These are phyloP conservation scores for Cerioporus squamosus DNA, from an alignment of 1,284 basidiomycete genomes.

Conservation along the genomic window DNA sequence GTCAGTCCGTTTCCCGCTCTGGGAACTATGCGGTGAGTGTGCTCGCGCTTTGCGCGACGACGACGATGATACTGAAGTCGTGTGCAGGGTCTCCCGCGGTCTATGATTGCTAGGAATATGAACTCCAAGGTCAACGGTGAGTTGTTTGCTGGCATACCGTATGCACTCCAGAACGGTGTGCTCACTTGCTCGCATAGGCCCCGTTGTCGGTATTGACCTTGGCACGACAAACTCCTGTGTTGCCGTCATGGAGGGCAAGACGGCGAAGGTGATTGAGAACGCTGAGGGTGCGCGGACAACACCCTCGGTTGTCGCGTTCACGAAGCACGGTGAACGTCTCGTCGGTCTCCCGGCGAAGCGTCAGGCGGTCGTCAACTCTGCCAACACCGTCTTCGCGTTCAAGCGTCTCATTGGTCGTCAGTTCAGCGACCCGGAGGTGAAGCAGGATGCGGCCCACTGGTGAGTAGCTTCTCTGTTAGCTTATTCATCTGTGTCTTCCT, in stretches of 20 bases:
- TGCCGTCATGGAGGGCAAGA: slow-evolving; percentile 89
- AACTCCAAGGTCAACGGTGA: slow-evolving; percentile 81
- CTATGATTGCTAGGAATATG: slow-evolving; percentile 79
- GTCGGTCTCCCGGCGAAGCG: slow-evolving; percentile 97
- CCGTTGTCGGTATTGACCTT: slow-evolving; percentile 85
- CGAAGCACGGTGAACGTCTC: slow-evolving; percentile 83
- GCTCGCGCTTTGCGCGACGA: background rate
- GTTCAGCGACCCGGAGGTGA: slow-evolving; percentile 92
- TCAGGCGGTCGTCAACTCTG: slow-evolving; percentile 96
- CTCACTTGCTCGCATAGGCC: slow-evolving; percentile 29
- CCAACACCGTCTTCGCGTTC: slow-evolving; percentile 94
- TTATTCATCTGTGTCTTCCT: background rate
- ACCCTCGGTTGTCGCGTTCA: slow-evolving; percentile 98
- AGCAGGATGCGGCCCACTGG: slow-evolving; percentile 80
- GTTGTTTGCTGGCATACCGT: slow-evolving; percentile 24
- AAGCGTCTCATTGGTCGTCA: slow-evolving; percentile 97
- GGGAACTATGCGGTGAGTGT: slow-evolving; percentile 68
- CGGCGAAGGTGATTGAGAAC: slow-evolving; percentile 95
- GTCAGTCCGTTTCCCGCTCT: slow-evolving; percentile 59
- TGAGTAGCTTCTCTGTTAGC: slow-evolving; percentile 34
- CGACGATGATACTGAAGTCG: slow-evolving; percentile 13
- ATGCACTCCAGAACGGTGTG: background rate
- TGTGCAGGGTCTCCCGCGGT: slow-evolving; percentile 65
- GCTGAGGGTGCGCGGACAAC: slow-evolving; percentile 97
- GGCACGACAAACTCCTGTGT: slow-evolving; percentile 94